Base-by-base conservation (phyloP, 352 stramenopile genomes). In the Phytophthora cactorum region DNA sequence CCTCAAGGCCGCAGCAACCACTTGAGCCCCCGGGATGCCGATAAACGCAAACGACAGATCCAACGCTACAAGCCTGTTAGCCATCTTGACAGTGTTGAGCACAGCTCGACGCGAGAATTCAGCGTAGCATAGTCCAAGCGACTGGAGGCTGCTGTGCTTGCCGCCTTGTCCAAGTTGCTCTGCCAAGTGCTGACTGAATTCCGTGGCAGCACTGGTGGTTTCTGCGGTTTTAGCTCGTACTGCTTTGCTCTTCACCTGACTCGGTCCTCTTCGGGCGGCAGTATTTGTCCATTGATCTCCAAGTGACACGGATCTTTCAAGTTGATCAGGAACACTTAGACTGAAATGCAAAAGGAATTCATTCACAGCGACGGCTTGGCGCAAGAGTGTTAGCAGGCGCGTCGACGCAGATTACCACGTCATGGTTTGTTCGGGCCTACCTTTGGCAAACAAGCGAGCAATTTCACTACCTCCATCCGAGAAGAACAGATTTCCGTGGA, bases 1-100 rank as follows among this genome's bases (percentile, higher is more conserved):
- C 22, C 50, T 66, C 11, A 82, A 65, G 14, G 77, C 68, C 17
- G 72, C 59, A 5, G 77, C 74, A 14, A 83, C 45, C 17, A 81
- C 61, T 51, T 79, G 71, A 3, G 73, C 64, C 0, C 66, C 62
- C 3, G 65, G 50, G 49, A 79, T 78, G 10, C 75, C 72, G 28
- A 76, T 68, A 44, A 81, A 78, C 14, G 72, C 72, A 45, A 79
- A 82, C n/a, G 77, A 79, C 12, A 86, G 58, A 31, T 85, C 77
- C 28, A 85, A 34, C 14, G 34, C 34, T 14, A 53, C 62, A 3
- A 81, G 44, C 0, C 68, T 50, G 27, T 74, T 70, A 0, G 57
- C 61, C 36, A 75, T 51, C 53, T 74, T 77, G 57, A 81, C 77
- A 8, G 65, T 53, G 17, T 78, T 68, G 41, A 72, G 57, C 27